Evolutionary conservation across 768 basidiomycete genomes (phyloP), one percentile per base, ranked within the genome.

Genomic region (Panus rudis): DNA sequence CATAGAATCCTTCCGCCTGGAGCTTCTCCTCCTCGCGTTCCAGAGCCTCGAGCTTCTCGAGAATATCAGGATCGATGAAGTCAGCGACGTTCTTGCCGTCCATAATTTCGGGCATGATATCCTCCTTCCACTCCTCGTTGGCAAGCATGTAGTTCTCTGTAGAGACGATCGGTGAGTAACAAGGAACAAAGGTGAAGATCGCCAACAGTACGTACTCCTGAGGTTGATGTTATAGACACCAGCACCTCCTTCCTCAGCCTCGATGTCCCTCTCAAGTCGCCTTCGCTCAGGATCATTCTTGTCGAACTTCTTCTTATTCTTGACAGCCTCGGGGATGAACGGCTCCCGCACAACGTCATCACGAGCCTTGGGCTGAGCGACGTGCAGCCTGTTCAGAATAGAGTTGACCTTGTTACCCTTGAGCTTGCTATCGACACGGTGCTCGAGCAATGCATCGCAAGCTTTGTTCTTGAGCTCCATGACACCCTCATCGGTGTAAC

Each of bases 61-160:
- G 82, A 48, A 99, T 98, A 57, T 99, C 96, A 17, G 92, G 86
- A 63, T 98, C 94, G 63, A 98, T 88, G 49, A 99, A 99, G 71
- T 99, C 96, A 19, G 93, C 94, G 41, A 98, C 68, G 68, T 99
- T 99, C 77, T 97, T 97, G 67, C 96, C 96, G 52, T 97, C 81
- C 83, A 91, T 81, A 57, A 99, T 89, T 63, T 99, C 96, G n/a
- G 96, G 96, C n/a, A 98, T 85, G 51, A 79, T 73, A 58, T 99
- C 96, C 68, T 79, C 71, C 70, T 96, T 99, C 96, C 96, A 99
- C 33, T 88, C 84, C 27, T 86, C 80, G 59, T 96, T 81, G 19
- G 79, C 73, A 46, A 99, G 79, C 21, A 96, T 45, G 66, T 96
- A 98, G 63, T 90, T 78, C 74, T 91, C 93, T 97, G 66, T 37